Evolutionary conservation across 2,329 filamentous ascomycete genomes (phyloP), one percentile per base, ranked within the genome.

Genomic region (Trichophyton equinum): DNA sequence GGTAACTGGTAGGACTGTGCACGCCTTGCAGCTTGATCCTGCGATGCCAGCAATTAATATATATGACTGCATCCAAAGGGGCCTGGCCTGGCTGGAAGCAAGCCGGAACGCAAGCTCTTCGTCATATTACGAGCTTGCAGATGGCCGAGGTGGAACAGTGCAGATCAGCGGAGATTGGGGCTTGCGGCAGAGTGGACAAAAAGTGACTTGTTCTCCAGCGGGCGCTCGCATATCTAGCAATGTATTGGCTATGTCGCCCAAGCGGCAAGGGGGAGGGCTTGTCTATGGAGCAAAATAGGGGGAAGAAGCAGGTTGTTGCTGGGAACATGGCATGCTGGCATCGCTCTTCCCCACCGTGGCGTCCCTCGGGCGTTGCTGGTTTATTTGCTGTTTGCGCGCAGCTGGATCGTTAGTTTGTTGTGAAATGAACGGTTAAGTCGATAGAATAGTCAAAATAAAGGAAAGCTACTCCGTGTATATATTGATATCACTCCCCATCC

Each of bases 331-430:
- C 27, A 55, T 55, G 27, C n/a, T 13, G 51, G 51, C 30, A 27
- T 55, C 51, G 51, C 51, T 55, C 51, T 55, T 55, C 51, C 51
- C 51, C 51, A 55, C 51, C 51, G 51, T 55, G 51, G 51, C 51
- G 51, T 55, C 30, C 25, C 15, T 36, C 15, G 51, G 51, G 51
- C 51, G 51, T 55, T n/a, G 51, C 15, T 36, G 51, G 51, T 55
- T 55, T 55, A 55, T 55, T 55, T 55, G 51, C 33, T 55, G 27
- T 33, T 55, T 55, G 51, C 51, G 7, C n/a, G 51, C 2, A 44
- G 40, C 13, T 20, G 8, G 51, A 20, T 33, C 33, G 33, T 38
- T 13, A 38, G 9, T 38, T 9, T 11, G 33, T 13, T 38, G 27
- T 5, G 27, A 38, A 13, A 38, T 9, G 33, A 13, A 38, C 11